Percentiles rank a stretch among this genome's conserved stretches.
phyloP scores from a whole-genome alignment of 495 filamentous ascomycete species.

The Lasiosphaeria hispida region DNA sequence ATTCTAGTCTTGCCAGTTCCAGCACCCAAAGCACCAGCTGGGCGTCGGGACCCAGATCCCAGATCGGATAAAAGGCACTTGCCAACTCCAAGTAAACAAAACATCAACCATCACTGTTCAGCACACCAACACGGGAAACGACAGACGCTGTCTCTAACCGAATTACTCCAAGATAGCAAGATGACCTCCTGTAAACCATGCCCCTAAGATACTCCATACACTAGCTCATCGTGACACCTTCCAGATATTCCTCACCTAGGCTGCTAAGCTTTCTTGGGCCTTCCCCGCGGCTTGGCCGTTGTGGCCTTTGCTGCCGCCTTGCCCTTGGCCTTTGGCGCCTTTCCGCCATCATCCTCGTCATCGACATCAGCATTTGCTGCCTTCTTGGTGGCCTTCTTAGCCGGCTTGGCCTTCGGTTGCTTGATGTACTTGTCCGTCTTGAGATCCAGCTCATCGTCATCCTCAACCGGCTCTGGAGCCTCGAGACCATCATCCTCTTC shows the following conservation, averaged over 20 bases:
- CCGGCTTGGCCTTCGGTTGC: slow-evolving; percentile 69
- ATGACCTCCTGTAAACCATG: too few relatives aligned
- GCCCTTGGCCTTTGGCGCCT: slow-evolving; percentile 20
- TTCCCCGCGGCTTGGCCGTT: slow-evolving; percentile 18
- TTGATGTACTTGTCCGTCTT: slow-evolving; percentile 97
- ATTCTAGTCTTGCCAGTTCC: too few relatives aligned
- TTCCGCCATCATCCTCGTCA: slow-evolving; percentile 29
- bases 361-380: slow-evolving; percentile 29
- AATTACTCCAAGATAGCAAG: too few relatives aligned
- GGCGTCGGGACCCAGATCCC: too few relatives aligned
- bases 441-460: slow-evolving; percentile 74
- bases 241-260: too few relatives aligned
- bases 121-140: too few relatives aligned
- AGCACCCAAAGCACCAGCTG: too few relatives aligned
- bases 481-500: slow-evolving; percentile 78
- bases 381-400: slow-evolving; percentile 49
- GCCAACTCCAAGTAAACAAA: too few relatives aligned
- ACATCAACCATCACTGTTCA: too few relatives aligned
- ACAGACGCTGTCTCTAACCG: too few relatives aligned
- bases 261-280: slow-evolving; percentile 23
- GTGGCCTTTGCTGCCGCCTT: slow-evolving; percentile 7
- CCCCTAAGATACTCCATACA: too few relatives aligned
- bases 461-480: slow-evolving; percentile 59
- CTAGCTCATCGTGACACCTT: not conserved
- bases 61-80: too few relatives aligned